Percentiles rank a stretch among this genome's conserved stretches.
These are phyloP conservation scores for Backusella parvicylindrica DNA, from an alignment of 192 early-diverging fungal genomes.

Conservation along the genomic window DNA sequence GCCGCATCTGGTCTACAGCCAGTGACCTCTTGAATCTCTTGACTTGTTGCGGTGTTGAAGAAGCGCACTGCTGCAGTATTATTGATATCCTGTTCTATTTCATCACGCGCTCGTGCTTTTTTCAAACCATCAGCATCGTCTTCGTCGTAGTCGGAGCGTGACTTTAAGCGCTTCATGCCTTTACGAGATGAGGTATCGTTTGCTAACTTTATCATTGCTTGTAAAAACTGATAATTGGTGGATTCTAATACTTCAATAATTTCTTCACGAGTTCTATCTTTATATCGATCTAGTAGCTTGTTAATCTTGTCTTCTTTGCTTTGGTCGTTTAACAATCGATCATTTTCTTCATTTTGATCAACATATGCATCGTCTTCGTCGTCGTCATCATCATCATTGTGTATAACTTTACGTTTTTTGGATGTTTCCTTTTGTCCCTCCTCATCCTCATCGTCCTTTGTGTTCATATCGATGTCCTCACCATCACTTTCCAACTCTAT, in stretches of 20 bases:
- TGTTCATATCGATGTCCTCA: neutral
- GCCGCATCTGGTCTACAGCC: slow-evolving; percentile 6
- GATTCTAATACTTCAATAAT: neutral
- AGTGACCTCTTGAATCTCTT: slow-evolving; percentile 27
- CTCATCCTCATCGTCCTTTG: slow-evolving; percentile 19
- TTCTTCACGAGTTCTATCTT: neutral
- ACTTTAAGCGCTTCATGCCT: neutral
- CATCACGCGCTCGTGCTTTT: neutral
- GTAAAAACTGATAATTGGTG: neutral
- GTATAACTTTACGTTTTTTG: neutral
- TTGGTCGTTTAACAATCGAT: neutral
- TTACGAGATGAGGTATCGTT: neutral
- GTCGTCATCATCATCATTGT: neutral
- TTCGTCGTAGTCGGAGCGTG: neutral
- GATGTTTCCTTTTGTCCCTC: neutral
- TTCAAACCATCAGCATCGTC: neutral
- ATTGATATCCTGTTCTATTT: neutral
- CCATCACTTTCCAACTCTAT: neutral
- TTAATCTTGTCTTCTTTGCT: neutral
- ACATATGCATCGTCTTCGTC: slow-evolving; percentile 6
- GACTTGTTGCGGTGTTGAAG: slow-evolving; percentile 10
- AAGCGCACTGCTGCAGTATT: neutral
- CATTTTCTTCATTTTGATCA: neutral
- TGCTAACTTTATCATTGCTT: neutral
- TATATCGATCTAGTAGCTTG: neutral